Base-by-base conservation (phyloP, 805 yeast species). In the Candida chauliodis region DNA sequence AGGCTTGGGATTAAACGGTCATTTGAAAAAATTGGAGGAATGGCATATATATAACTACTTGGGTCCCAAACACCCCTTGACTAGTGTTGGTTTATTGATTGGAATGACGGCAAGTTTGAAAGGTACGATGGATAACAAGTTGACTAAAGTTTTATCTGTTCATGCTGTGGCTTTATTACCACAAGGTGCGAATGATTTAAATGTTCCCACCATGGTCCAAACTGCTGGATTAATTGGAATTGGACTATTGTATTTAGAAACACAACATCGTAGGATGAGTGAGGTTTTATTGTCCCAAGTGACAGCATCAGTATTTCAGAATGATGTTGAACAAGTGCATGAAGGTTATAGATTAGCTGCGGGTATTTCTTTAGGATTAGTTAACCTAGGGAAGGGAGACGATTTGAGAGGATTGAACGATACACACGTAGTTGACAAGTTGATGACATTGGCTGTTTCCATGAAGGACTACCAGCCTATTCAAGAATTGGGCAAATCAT, bases 21-120 rank as follows among this genome's bases (percentile, higher is more conserved):
- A 90, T 55, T 62, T 93, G 50, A 79, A 75, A 40, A 71, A 73
- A 29, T 62, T 93, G 18, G 98, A 91, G 52, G 96, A 93, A 57
- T 93, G 98, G 97, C 96, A 90, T 55, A 84, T 91, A 21, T 93
- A 88, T 57, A 90, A 91, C 53, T 89, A 88, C 48, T 63, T 93
- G 37, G 95, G 96, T 0, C 95, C 96, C 0, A 90, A 93, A 47
- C 88, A 86, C 51, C 76, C 83, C 3, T 75, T 75, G 28, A 86
- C 95, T 0, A 86, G 95, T 56, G 81, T 89, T 24, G 98, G 97
- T 0, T 66, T 93, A 31, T 63, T 93, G 24, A 61, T 93, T 13
- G 99, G 99, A 1, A 83, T 91, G 87, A 79, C 96, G 14, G 96
- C 96, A 0, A 86, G 96, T 59, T 66, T 80, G 42, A 70, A 70